Evolutionary conservation across 2,329 filamentous ascomycete genomes (phyloP).

Genomic region (Xylariaceae sp.): DNA sequence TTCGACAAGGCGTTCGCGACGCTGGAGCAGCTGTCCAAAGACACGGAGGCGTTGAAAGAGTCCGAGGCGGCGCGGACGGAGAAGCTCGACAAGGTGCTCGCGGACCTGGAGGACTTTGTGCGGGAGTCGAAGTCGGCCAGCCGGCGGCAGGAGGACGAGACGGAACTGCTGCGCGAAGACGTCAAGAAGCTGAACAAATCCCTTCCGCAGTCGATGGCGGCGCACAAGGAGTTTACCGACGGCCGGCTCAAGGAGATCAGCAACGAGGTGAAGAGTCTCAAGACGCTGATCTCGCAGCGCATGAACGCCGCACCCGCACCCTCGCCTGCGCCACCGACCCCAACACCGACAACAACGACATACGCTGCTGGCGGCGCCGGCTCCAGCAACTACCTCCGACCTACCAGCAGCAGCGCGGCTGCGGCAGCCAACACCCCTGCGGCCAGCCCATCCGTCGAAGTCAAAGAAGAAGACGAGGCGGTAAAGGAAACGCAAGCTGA

Average conservation of each 20-base stretch:
- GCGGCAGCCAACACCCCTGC: conserved; percentile 12
- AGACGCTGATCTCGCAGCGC: conserved; percentile 70
- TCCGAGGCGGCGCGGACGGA: conserved; percentile 81
- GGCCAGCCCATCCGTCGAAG: conserved; percentile 21
- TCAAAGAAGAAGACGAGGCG: conserved; percentile 25
- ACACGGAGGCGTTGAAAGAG: conserved; percentile 81
- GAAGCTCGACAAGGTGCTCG: conserved; percentile 72
- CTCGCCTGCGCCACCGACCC: conserved; percentile 11
- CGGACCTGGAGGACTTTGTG: conserved; percentile 80
- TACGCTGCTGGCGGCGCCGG: conserved; percentile 5
- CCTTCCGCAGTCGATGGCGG: conserved; percentile 83
- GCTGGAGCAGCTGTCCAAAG: conserved; percentile 85
- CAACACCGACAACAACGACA: conserved; percentile 9
- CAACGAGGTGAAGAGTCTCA: conserved; percentile 83
- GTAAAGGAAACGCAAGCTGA: not conserved
- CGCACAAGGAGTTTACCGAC: conserved; percentile 80
- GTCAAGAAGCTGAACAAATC: conserved; percentile 74
- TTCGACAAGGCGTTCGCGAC: conserved; percentile 89
- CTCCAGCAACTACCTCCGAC: conserved; percentile 16
- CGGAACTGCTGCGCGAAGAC: conserved; percentile 79
- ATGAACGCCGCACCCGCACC: conserved; percentile 36
- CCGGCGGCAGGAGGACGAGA: conserved; percentile 79
- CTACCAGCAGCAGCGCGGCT: conserved; percentile 14
- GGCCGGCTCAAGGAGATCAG: conserved; percentile 77
- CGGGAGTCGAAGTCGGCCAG: conserved; percentile 75